A percentile compares a stretch with the other conserved stretches of the same genome.
Conservation (phyloP, 2,329 filamentous ascomycete species). For the Lizonia empirigonia region DNA sequence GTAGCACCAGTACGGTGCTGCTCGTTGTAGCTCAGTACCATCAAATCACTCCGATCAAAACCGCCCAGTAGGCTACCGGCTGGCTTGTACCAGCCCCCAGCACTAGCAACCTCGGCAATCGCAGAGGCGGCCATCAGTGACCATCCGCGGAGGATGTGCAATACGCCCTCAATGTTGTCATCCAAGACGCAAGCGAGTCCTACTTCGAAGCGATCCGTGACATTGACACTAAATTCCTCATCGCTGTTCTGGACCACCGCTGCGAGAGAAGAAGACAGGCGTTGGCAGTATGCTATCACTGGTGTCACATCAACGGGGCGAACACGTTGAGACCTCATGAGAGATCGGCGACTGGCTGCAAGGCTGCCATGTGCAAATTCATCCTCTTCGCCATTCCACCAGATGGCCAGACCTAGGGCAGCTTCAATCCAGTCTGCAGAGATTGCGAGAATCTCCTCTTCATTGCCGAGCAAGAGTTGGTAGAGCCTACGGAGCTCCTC, state of each 20-base stretch:
- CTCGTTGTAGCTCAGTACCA: slow-evolving; percentile 71
- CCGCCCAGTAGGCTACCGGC: slow-evolving; percentile 62
- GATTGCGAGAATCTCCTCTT: slow-evolving; percentile 74
- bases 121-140: slow-evolving; percentile 79
- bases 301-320: slow-evolving; percentile 58
- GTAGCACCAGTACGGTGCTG: slow-evolving; percentile 55
- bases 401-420: slow-evolving; percentile 78
- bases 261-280: slow-evolving; percentile 73
- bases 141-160: slow-evolving; percentile 77
- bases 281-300: slow-evolving; percentile 73
- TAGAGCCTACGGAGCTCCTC: slow-evolving; percentile 83
- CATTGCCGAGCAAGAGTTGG: slow-evolving; percentile 76
- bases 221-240: slow-evolving; percentile 72
- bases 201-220: slow-evolving; percentile 76
- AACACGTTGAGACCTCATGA: slow-evolving; percentile 49
- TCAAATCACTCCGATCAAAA: slow-evolving; percentile 82
- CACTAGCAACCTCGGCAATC: slow-evolving; percentile 81
- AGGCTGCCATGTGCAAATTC: slow-evolving; percentile 51
- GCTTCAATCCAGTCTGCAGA: slow-evolving; percentile 94
- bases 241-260: slow-evolving; percentile 69
- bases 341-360: slow-evolving; percentile 52
- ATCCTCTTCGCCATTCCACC: slow-evolving; percentile 83
- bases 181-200: slow-evolving; percentile 82
- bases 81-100: slow-evolving; percentile 78
- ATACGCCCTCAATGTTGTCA: slow-evolving; percentile 75